A percentile compares a stretch with the other conserved stretches of the same genome.
Evolutionary conservation across 2,329 filamentous ascomycete species (phyloP).

Genomic region (Trichoderma citrinoviride): DNA sequence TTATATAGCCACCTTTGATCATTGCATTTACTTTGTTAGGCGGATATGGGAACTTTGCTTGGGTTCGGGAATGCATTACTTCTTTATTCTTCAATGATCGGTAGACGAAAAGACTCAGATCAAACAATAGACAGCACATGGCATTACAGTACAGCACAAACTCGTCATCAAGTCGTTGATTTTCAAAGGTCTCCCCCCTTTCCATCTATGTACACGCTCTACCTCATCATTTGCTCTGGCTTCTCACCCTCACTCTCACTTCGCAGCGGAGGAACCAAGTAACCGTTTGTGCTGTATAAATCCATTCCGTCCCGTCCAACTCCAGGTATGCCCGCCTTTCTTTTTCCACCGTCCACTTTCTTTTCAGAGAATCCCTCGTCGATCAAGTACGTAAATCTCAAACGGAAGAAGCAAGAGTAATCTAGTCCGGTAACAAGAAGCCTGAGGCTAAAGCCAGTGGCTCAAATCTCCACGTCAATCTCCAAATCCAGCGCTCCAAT

Average conservation of each 20-base stretch:
- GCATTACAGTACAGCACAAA: neutral
- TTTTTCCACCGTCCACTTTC: neutral
- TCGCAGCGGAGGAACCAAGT: neutral
- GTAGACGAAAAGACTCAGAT: neutral
- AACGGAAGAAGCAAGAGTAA: neutral
- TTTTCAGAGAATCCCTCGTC: neutral
- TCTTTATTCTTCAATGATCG: neutral
- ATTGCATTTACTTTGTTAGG: too few species aligned
- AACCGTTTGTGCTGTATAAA: neutral
- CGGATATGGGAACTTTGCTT: neutral
- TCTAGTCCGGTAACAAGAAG: neutral
- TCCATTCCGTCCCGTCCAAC: conserved; percentile 14
- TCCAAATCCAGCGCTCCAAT: conserved; percentile 86
- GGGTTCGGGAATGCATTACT: neutral
- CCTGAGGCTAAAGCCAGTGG: neutral
- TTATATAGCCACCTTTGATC: too few species aligned
- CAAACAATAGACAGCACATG: conserved; percentile 3
- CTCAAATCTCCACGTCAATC: conserved; percentile 82
- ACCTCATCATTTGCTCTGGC: neutral
- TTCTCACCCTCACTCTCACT: neutral
- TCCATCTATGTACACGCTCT: conserved; percentile 4
- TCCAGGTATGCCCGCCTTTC: conserved; percentile 14
- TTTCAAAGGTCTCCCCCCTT: neutral
- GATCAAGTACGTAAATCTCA: neutral
- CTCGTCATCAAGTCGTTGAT: neutral